These are phyloP conservation scores for Cryphonectria japonica DNA, from an alignment of 2,329 filamentous ascomycete species.

Conservation along the genomic window DNA sequence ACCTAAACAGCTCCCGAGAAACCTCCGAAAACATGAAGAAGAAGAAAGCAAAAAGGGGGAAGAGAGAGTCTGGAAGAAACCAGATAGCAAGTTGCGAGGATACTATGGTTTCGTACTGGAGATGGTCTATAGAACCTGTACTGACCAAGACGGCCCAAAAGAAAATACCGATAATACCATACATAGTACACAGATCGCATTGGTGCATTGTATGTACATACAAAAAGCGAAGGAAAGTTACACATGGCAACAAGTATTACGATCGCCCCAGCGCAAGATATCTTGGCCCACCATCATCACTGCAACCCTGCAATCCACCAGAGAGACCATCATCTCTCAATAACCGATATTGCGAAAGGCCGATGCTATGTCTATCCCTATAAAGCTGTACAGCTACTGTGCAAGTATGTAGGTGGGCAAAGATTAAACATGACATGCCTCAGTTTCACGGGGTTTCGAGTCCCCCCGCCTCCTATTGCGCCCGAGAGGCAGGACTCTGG, in stretches of 20 bases:
- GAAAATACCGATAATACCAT: too few species aligned
- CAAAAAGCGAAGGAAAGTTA: neutral
- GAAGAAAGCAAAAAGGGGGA: too few species aligned
- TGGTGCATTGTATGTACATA: too few species aligned
- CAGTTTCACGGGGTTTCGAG: neutral
- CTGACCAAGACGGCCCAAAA: too few species aligned
- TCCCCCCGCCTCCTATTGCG: neutral
- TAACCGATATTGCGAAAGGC: neutral
- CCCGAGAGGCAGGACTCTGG: neutral
- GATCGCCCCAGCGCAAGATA: slow-evolving; percentile 11
- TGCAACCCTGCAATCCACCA: neutral
- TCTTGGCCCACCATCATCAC: neutral
- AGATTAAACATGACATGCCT: neutral
- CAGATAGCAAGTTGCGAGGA: too few species aligned
- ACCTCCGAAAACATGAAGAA: too few species aligned
- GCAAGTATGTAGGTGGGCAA: neutral
- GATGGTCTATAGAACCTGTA: too few species aligned
- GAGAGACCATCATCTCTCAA: neutral
- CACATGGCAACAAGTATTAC: neutral
- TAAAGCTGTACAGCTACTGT: neutral
- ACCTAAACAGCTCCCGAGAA: too few species aligned
- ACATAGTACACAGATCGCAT: too few species aligned
- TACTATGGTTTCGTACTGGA: too few species aligned
- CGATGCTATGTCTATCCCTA: slow-evolving; percentile 14
- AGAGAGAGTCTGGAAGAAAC: too few species aligned